Conservation (phyloP, 192 early-diverging fungal species). For the Lobosporangium transversale region DNA sequence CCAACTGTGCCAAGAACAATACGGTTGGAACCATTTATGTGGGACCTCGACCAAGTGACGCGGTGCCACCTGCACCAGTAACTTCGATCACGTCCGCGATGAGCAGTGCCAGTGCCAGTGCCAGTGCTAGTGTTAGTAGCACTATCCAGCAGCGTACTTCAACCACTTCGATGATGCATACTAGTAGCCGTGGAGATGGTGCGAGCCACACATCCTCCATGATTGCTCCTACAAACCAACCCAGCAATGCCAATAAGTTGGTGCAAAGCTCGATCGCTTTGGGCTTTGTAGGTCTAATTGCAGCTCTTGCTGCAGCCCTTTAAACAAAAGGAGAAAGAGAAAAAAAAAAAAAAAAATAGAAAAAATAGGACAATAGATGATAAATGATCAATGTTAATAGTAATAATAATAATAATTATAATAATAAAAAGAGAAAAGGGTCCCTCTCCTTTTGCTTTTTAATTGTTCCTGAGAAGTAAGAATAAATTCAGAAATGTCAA, state of each 20-base stretch:
- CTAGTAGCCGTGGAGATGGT: background rate
- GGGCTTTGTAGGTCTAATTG: conserved; percentile 16
- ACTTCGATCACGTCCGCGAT: background rate
- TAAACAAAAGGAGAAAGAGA: background rate
- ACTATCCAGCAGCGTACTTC: background rate
- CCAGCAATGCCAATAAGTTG: conserved; percentile 8
- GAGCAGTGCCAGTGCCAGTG: background rate
- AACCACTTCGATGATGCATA: background rate
- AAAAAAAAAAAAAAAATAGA: background rate
- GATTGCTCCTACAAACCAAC: background rate
- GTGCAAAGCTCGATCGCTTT: conserved; percentile 9
- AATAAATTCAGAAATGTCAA: too few relatives aligned
- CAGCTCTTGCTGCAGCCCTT: conserved; percentile 11
- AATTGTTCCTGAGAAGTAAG: too few relatives aligned
- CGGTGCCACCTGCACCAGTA: background rate
- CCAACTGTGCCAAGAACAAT: conserved; percentile 25
- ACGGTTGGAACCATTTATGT: conserved; percentile 32
- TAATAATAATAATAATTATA: too few relatives aligned
- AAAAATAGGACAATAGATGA: background rate
- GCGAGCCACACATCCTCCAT: background rate
- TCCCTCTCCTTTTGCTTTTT: too few relatives aligned
- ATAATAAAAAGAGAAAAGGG: too few relatives aligned
- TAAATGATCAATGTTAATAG: background rate
- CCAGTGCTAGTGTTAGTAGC: background rate
- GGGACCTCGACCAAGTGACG: conserved; percentile 8